These are phyloP conservation scores for Hygrocybe coccinea DNA, from an alignment of 768 basidiomycete species.

Conservation along the genomic window DNA sequence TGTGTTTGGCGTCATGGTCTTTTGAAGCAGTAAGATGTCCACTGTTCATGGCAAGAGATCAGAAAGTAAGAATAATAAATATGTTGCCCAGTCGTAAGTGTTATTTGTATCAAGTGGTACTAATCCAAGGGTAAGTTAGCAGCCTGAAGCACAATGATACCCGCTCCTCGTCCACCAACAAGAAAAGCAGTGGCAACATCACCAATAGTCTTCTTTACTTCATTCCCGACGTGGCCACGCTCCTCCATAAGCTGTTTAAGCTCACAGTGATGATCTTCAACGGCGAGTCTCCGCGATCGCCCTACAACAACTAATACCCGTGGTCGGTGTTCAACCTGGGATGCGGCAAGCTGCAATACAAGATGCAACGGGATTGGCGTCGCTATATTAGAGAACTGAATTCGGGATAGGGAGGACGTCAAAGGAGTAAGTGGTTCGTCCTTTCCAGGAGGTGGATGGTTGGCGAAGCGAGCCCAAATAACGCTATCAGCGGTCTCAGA, in stretches of 20 bases:
- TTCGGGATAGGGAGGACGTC: conserved; percentile 44
- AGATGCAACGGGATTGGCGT: conserved; percentile 60
- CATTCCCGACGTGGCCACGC: conserved; percentile 49
- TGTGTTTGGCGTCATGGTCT: too few species aligned
- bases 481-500: conserved; percentile 84
- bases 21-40: too few species aligned
- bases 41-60: too few species aligned
- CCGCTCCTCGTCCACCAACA: conserved; percentile 51
- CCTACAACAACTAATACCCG: conserved; percentile 65
- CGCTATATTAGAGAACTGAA: conserved; percentile 55
- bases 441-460: conserved; percentile 13
- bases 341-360: conserved; percentile 44
- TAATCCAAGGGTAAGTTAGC: conserved; percentile 14
- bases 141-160: conserved; percentile 67
- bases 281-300: conserved; percentile 67
- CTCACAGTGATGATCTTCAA: conserved; percentile 69
- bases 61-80: too few species aligned
- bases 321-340: conserved; percentile 11
- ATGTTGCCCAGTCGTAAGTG: too few species aligned
- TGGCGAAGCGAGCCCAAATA: conserved; percentile 61
- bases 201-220: conserved; percentile 79
- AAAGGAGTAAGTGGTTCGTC: conserved; percentile 16
- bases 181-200: conserved; percentile 79
- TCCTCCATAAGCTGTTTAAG: conserved; percentile 58
- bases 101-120: too few species aligned